A percentile compares a stretch with the other conserved stretches of the same genome.
Evolutionary conservation across 306 rosid genomes (phyloP).

Genomic region (Ormosia emarginata): DNA sequence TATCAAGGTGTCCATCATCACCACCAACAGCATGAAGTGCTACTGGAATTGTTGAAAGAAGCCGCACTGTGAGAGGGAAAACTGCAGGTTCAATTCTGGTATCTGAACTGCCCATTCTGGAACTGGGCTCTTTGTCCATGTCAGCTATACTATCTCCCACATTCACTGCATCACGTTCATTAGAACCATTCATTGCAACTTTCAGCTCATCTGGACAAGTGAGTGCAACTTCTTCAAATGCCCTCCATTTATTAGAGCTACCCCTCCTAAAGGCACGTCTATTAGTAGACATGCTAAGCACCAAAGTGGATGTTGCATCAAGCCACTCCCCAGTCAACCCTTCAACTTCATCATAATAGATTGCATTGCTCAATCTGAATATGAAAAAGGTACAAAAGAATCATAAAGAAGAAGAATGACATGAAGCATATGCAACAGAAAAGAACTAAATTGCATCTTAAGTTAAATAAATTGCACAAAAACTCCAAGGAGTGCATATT

Average conservation of each 20-base stretch:
- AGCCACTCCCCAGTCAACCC: conserved; percentile 80
- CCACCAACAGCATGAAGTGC: conserved; percentile 83
- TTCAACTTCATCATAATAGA: conserved; percentile 80
- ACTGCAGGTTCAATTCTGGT: conserved; percentile 49
- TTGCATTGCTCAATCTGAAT: conserved; percentile 74
- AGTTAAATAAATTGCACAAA: neutral
- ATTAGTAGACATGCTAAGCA: conserved; percentile 54
- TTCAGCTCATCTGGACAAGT: conserved; percentile 51
- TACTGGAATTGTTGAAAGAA: conserved; percentile 73
- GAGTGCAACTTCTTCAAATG: conserved; percentile 62
- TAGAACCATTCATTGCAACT: conserved; percentile 7
- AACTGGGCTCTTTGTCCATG: neutral
- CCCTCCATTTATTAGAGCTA: conserved; percentile 55
- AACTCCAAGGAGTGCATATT: neutral
- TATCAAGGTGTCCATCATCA: conserved; percentile 74
- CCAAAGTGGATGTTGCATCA: conserved; percentile 78
- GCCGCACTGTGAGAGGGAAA: conserved; percentile 61
- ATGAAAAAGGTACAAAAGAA: neutral
- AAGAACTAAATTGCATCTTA: neutral
- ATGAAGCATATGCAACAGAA: neutral
- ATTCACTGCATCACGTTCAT: conserved; percentile 26
- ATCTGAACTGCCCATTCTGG: conserved; percentile 19
- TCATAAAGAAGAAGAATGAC: neutral
- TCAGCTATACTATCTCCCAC: conserved; percentile 26
- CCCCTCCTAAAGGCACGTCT: conserved; percentile 51